A percentile compares a stretch with the other conserved stretches of the same genome.
phyloP scores from a whole-genome alignment of 169 alveolate genomes.

The Plasmodium falciparum region DNA sequence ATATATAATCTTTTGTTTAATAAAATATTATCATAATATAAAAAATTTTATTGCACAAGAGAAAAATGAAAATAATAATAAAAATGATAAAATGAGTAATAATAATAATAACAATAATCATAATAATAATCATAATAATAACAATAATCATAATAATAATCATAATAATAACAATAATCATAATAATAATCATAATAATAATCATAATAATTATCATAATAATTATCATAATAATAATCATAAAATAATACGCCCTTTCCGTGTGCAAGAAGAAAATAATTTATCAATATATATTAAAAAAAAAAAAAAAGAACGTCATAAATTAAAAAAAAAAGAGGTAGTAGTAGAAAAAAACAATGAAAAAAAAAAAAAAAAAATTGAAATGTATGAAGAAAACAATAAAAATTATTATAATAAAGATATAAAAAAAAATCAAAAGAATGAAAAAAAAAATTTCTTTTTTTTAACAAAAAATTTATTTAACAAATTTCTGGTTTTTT shows the following conservation, averaged over 20 bases:
- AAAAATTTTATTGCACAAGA: background rate
- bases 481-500: conserved; percentile 59
- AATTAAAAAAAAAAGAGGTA: background rate
- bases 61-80: background rate
- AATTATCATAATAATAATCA: no score
- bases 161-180: no score
- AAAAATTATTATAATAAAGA: background rate
- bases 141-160: no score
- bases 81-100: no score
- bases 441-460: conserved; percentile 18
- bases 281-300: no score
- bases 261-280: background rate
- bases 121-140: no score
- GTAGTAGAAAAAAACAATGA: background rate
- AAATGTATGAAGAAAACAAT: background rate
- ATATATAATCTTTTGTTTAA: background rate
- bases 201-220: no score
- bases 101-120: no score
- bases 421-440: background rate
- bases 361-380: background rate
- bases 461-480: conserved; percentile 54
- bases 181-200: no score
- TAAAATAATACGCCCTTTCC: background rate
- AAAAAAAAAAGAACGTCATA: no score
- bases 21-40: background rate